Evolutionary conservation across 352 stramenopile genomes (phyloP), one percentile per base, ranked within the genome.

Genomic region (Phytophthora foliorum): DNA sequence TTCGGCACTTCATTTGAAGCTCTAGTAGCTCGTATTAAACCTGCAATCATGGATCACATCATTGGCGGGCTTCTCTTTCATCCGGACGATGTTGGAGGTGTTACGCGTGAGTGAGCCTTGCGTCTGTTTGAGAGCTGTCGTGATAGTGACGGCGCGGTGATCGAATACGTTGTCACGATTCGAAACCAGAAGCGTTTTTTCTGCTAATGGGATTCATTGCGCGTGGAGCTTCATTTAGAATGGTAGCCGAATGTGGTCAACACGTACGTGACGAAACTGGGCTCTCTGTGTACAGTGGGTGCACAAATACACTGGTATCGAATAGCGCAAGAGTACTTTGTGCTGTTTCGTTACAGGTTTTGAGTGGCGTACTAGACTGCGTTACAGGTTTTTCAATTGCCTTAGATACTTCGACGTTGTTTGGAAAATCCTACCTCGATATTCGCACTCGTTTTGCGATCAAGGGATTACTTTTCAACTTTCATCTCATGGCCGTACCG

Each of bases 241-340:
- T 46, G 50, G 50, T 32, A 21, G 50, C 32, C 13, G 31, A 34
- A 5, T 31, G 45, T 31, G 50, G 31, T 16, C 31, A 46, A 6
- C 25, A 27, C 16, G 50, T 57, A 57, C 32, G 8, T 6, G 31
- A 57, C 32, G 32, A 57, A 57, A 46, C 50, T 7, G 50, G 50
- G 5, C 16, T 44, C 1, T 45, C n/a, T 11, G 21, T 57, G 31
- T 57, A 45, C 19, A 36, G 3, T 46, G 32, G 50, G 19, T 31
- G 50, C 21, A 57, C 50, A 10, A 19, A 57, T n/a, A 34, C 16
- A 24, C 31, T 45, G 6, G 50, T 57, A 3, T 57, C 31, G 17
- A 57, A 57, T 21, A 29, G 9, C 32, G 32, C 19, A 11, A 19
- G 9, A 19, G 50, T 34, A 6, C 50, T 57, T 27, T 57, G 50